Base-by-base conservation (phyloP, 371 early-diverging fungal species). In the Dipsacomyces acuminosporus region DNA sequence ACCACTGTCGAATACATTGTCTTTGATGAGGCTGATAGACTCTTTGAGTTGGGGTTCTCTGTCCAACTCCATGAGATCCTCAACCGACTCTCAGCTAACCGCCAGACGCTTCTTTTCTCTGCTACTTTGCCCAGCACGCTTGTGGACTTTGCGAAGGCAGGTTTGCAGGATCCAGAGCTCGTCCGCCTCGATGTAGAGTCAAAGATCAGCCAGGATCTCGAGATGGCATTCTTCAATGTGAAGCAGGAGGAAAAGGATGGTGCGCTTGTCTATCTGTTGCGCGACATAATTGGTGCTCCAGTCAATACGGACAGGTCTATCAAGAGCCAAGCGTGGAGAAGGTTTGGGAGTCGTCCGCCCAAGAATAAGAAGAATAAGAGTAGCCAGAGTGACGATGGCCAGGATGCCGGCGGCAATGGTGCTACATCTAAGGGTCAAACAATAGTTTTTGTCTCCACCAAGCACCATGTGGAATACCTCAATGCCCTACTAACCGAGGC, bases 21-120 rank as follows among this genome's bases (percentile, higher is more conserved):
- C 1, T 93, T 98, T 79, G 99, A 99, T 75, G 99, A 99, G 74
- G 97, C 98, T 5, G 99, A 96, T 83, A 84, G 96, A 15, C 74
- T 98, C 45, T 94, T 99, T 69, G 98, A 98, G 75, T 85, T 95
- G 80, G 99, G 98, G 41, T 99, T 98, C 66, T 88, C 88, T 6
- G 88, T 90, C n/a, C 96, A 97, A 61, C 70, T 99, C 43, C 86
- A 87, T 46, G 93, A 95, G 67, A 90, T 99, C 62, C 64, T 94
- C 51, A 78, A 80, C 53, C 81, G 90, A 24, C 72, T 97, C 38
- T 94, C 95, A 7, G 72, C 82, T 3, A 76, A 75, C 41, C 86
- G 98, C 25, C 96, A 96, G 69, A 94, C 96, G 0, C 58, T 93
- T 17, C 75, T 97, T 35, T 96, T 97, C 64, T 96, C 96, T 22